Percentiles rank a stretch among this genome's conserved stretches.
phyloP scores from a whole-genome alignment of 1,284 basidiomycete genomes.

The Ganoderma boninense region DNA sequence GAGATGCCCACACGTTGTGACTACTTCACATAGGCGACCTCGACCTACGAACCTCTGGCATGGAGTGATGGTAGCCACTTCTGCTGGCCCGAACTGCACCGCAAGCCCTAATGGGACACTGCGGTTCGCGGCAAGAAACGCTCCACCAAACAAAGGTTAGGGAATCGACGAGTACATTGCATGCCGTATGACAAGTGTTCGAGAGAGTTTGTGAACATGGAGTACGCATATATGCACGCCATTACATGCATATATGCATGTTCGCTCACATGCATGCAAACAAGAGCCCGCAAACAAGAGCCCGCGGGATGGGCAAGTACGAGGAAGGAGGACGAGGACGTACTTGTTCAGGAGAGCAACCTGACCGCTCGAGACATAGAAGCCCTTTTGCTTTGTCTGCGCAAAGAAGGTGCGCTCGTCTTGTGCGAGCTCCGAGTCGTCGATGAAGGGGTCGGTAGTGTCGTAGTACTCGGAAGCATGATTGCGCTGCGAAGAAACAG shows the following conservation, averaged over 20 bases:
- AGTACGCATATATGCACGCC: background rate
- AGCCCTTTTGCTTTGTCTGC: conserved; percentile 94
- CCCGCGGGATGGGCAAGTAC: background rate
- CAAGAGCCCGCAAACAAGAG: too few relatives aligned
- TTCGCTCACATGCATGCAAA: background rate
- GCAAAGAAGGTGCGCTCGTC: conserved; percentile 93
- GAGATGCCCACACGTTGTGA: too few relatives aligned
- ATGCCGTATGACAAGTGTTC: background rate
- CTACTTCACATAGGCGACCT: too few relatives aligned
- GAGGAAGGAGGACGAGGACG: conserved; percentile 29
- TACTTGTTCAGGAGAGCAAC: conserved; percentile 85
- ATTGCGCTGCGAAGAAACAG: conserved; percentile 54
- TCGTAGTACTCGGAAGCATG: conserved; percentile 85
- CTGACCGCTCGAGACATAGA: conserved; percentile 89
- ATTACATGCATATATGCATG: background rate
- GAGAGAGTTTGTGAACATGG: background rate
- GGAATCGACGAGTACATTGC: background rate
- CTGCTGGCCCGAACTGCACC: too few relatives aligned
- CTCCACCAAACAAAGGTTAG: background rate
- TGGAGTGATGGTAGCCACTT: too few relatives aligned
- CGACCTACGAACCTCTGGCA: too few relatives aligned
- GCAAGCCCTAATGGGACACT: too few relatives aligned
- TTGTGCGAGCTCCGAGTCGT: conserved; percentile 92
- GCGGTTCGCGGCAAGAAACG: too few relatives aligned
- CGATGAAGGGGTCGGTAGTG: conserved; percentile 92